phyloP scores from a whole-genome alignment of 768 basidiomycete genomes.

The Coprinopsis cinerea region DNA sequence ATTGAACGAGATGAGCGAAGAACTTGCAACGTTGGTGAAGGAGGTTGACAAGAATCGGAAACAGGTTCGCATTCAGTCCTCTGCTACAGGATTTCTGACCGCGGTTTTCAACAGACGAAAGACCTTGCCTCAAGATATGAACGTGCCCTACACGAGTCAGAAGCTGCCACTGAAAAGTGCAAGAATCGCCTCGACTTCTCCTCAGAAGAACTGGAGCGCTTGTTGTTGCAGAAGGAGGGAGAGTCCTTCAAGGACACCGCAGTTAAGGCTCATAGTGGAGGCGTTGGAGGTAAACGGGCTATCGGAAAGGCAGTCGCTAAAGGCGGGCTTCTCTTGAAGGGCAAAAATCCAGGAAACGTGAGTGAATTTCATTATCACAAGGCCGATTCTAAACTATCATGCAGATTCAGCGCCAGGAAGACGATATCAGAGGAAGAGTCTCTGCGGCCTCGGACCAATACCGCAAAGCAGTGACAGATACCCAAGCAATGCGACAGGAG shows the following conservation, averaged over 20 bases:
- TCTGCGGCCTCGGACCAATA: constrained; percentile 84
- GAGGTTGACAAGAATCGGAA: constrained; percentile 96
- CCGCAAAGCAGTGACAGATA: constrained; percentile 84
- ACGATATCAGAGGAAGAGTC: constrained; percentile 85
- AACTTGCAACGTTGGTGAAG: constrained; percentile 73
- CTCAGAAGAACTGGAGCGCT: constrained; percentile 90
- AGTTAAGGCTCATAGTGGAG: constrained; percentile 56
- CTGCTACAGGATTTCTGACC: not conserved
- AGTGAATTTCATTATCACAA: constrained; percentile 12
- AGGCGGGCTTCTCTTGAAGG: constrained; percentile 84
- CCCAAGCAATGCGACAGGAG: constrained; percentile 88
- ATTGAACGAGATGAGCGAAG: constrained; percentile 96
- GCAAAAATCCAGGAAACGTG: constrained; percentile 88
- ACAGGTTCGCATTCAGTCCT: constrained; percentile 41
- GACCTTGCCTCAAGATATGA: constrained; percentile 88
- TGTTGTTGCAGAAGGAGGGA: constrained; percentile 92
- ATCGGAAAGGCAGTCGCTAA: constrained; percentile 91
- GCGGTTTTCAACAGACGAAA: constrained; percentile 58
- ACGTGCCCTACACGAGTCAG: constrained; percentile 81
- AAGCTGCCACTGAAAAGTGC: constrained; percentile 80
- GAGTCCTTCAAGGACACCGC: constrained; percentile 83
- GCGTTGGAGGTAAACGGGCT: constrained; percentile 67
- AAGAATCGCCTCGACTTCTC: constrained; percentile 81
- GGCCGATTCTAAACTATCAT: constrained; percentile 10
- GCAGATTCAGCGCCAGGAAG: constrained; percentile 88